These are phyloP conservation scores for Trichosanthes truncata DNA, from an alignment of 306 rosid genomes.

Conservation along the genomic window DNA sequence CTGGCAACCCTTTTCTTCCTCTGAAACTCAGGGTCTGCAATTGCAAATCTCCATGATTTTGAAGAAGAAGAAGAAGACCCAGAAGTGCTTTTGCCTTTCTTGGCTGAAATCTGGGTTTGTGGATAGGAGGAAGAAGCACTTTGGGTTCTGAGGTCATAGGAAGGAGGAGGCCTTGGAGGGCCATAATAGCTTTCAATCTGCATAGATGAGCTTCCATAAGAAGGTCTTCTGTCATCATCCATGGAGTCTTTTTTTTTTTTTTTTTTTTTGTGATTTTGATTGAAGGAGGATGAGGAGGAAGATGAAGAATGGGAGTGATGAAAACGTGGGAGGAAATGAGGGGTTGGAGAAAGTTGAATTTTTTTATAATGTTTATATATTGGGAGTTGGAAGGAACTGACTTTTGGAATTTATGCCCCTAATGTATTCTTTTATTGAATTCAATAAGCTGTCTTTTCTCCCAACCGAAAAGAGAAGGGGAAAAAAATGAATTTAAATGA, in stretches of 20 bases:
- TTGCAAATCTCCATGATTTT: constrained; percentile 30
- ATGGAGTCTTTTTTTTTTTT: constrained; percentile 14
- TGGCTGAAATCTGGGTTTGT: constrained; percentile 40
- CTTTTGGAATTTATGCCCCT: neutral
- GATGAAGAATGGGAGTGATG: neutral
- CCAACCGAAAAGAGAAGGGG: neutral
- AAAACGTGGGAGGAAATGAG: neutral
- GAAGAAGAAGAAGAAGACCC: constrained; percentile 38
- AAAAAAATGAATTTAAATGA: neutral
- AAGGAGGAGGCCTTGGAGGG: constrained; percentile 23
- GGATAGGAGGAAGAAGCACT: constrained; percentile 18
- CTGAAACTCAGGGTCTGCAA: constrained; percentile 70
- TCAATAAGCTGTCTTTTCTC: neutral
- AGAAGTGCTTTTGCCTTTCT: constrained; percentile 54
- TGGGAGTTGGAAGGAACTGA: neutral
- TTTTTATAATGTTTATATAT: neutral
- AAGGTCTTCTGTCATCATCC: constrained; percentile 56
- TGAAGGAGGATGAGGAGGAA: neutral
- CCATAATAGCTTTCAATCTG: constrained; percentile 59
- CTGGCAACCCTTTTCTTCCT: constrained; percentile 81
- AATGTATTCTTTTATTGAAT: neutral
- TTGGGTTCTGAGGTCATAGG: no score
- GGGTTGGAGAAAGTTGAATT: neutral
- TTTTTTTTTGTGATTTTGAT: neutral
- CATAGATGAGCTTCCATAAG: constrained; percentile 47